These are phyloP conservation scores for Fraxinus pennsylvanica DNA, from an alignment of 257 asterid species.

Conservation along the genomic window DNA sequence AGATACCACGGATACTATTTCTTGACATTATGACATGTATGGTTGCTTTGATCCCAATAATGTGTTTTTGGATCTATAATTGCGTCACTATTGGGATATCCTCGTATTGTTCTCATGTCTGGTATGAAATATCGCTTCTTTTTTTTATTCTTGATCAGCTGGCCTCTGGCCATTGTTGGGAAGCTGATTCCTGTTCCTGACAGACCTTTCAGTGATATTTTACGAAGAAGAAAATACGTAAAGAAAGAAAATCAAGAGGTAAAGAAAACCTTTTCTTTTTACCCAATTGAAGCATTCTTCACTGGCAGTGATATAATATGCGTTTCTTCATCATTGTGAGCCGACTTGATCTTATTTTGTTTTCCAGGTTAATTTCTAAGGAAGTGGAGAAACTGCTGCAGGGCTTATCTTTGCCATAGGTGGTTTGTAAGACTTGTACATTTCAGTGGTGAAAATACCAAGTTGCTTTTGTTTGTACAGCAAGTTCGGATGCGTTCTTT, in stretches of 20 bases:
- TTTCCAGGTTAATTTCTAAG: background rate
- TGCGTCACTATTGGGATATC: conserved; percentile 6
- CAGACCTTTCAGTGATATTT: conserved; percentile 48
- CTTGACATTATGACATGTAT: background rate
- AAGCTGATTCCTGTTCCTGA: conserved; percentile 60
- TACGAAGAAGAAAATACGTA: conserved; percentile 18
- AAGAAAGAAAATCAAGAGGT: conserved; percentile 17
- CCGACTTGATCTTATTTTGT: background rate
- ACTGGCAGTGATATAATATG: background rate
- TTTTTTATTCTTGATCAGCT: conserved; percentile 31
- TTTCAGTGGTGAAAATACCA: background rate
- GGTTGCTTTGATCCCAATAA: background rate
- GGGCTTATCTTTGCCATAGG: background rate
- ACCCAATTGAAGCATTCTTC: background rate
- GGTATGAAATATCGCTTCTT: background rate
- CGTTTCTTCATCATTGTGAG: background rate
- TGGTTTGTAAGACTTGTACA: background rate
- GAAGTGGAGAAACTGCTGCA: background rate
- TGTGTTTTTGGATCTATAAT: background rate
- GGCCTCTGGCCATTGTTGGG: conserved; percentile 68
- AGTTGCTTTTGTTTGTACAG: background rate
- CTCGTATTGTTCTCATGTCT: conserved; percentile 8
- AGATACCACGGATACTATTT: background rate
- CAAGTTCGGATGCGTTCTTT: background rate
- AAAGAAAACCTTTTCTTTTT: background rate